A percentile compares a stretch with the other conserved stretches of the same genome.
Evolutionary conservation across 2,329 filamentous ascomycete species (phyloP).

Genomic region (Ophiostoma ulmi): DNA sequence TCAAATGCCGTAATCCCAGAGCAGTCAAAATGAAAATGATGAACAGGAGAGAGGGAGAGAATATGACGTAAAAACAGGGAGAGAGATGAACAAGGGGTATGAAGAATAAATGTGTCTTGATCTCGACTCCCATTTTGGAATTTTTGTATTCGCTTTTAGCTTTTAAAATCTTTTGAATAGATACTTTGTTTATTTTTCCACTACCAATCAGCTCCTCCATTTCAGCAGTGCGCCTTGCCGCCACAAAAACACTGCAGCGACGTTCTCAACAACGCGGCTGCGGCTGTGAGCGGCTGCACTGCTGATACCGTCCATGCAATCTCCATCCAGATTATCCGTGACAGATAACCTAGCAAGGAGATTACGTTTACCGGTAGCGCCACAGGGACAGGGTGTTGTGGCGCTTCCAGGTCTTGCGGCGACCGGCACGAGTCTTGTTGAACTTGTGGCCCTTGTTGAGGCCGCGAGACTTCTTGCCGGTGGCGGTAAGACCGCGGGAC

Average conservation of each 20-base stretch:
- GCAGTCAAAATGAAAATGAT: not conserved
- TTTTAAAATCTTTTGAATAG: not conserved
- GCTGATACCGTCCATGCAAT: constrained; percentile 13
- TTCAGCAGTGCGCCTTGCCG: constrained; percentile 18
- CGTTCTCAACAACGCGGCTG: constrained; percentile 25
- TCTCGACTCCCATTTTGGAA: constrained; percentile 13
- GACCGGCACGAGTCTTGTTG: constrained; percentile 96
- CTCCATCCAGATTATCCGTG: not conserved
- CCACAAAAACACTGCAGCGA: constrained; percentile 20
- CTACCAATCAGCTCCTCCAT: not conserved
- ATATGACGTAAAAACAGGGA: not conserved
- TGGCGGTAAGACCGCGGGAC: constrained; percentile 91
- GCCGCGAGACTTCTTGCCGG: constrained; percentile 99
- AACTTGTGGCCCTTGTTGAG: constrained; percentile 98
- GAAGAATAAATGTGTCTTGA: constrained; percentile 5
- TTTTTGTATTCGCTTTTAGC: constrained; percentile 14
- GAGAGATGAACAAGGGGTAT: constrained; percentile 12
- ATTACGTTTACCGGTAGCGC: constrained; percentile 81
- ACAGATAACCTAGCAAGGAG: not conserved
- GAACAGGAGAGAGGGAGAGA: not conserved
- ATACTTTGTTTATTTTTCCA: constrained; percentile 8
- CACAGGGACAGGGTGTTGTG: constrained; percentile 99
- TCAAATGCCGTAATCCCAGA: not conserved
- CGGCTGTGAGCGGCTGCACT: constrained; percentile 20
- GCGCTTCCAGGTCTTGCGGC: constrained; percentile 99